Base-by-base conservation (phyloP, 192 early-diverging fungal genomes). In the Kappamyces sp. region DNA sequence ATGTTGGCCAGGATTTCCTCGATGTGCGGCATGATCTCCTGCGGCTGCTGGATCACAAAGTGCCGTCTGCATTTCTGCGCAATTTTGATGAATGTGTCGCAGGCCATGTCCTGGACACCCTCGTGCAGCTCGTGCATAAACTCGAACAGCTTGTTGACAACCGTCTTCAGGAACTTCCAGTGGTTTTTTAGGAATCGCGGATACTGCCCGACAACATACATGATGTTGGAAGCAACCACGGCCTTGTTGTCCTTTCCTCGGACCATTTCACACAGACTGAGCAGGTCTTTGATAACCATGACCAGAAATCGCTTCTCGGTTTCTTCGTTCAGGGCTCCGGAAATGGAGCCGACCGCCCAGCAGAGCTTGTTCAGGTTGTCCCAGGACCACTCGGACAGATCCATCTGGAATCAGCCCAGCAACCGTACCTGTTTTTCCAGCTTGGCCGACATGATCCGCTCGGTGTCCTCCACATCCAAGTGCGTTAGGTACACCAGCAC, bases 151-250 rank as follows among this genome's bases (percentile, higher is more conserved):
- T 99, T 99, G 88, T 98, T 99, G 60, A 96, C 94, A 7, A 99
- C 96, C 1, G 96, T 99, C 86, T 99, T 99, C 70, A 99, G 83
- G 80, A 99, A 99, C 76, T 96, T 96, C 96, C 96, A 99, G 66
- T 99, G 96, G 2, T 93, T 93, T 67, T 98, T 99, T 62, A 99
- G 80, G 81, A 99, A 99, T n/a, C 96, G 88, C 49, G 96, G 96
- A 67, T 99, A 99, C 76, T 99, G 96, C 12, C 96, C 96, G n/a
- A 99, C 96, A 62, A 96, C 91, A 66, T 99, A 99, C 96, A 99
- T 99, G 60, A 99, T 99, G 71, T 99, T 98, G 35, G 94, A 92
- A 0, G 96, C 96, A 14, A 97, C 94, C 32, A 99, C 91, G 3
- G 96, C 96, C 79, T 99, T 99, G 79, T 99, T 99, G 64, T 98